A percentile compares a stretch with the other conserved stretches of the same genome.
Conservation (phyloP, 1,284 basidiomycete genomes). For the Porodaedalea pini region DNA sequence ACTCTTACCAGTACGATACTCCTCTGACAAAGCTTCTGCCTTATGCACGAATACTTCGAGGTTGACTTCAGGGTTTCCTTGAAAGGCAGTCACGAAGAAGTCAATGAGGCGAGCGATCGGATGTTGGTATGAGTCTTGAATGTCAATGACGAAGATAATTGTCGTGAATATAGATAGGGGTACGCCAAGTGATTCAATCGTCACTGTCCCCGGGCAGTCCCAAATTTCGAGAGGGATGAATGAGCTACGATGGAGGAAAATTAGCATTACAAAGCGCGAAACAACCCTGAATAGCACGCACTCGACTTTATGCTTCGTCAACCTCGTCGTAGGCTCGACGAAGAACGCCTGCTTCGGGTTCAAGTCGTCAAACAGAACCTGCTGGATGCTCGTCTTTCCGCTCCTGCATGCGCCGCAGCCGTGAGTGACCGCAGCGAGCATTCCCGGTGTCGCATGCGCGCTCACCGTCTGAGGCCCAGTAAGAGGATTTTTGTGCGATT, state of each 20-base stretch:
- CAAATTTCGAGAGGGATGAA: slow-evolving; percentile 92
- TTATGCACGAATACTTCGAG: slow-evolving; percentile 97
- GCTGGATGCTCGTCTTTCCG: slow-evolving; percentile 90
- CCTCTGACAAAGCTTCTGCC: slow-evolving; percentile 87
- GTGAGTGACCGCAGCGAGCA: slow-evolving; percentile 14
- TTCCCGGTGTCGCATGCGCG: slow-evolving; percentile 3
- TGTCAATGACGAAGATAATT: slow-evolving; percentile 95
- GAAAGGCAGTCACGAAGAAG: slow-evolving; percentile 70
- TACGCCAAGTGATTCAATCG: slow-evolving; percentile 69
- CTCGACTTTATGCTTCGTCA: slow-evolving; percentile 79
- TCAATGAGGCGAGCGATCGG: slow-evolving; percentile 78
- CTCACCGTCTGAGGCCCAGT: slow-evolving; percentile 74
- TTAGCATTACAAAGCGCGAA: slow-evolving; percentile 2
- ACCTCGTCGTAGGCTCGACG: slow-evolving; percentile 81
- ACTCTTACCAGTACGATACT: slow-evolving; percentile 81
- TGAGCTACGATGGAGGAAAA: slow-evolving; percentile 50
- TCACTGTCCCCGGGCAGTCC: slow-evolving; percentile 89
- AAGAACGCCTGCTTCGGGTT: slow-evolving; percentile 88
- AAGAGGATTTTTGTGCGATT: slow-evolving; percentile 70
- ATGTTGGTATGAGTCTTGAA: slow-evolving; percentile 72
- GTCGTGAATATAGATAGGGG: slow-evolving; percentile 74
- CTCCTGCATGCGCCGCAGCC: slow-evolving; percentile 47
- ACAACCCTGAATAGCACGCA: slow-evolving; percentile 40
- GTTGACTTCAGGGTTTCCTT: slow-evolving; percentile 74
- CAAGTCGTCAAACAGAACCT: slow-evolving; percentile 86